A percentile compares a stretch with the other conserved stretches of the same genome.
Evolutionary conservation across 257 asterid genomes (phyloP).

Genomic region (Lantana camara): DNA sequence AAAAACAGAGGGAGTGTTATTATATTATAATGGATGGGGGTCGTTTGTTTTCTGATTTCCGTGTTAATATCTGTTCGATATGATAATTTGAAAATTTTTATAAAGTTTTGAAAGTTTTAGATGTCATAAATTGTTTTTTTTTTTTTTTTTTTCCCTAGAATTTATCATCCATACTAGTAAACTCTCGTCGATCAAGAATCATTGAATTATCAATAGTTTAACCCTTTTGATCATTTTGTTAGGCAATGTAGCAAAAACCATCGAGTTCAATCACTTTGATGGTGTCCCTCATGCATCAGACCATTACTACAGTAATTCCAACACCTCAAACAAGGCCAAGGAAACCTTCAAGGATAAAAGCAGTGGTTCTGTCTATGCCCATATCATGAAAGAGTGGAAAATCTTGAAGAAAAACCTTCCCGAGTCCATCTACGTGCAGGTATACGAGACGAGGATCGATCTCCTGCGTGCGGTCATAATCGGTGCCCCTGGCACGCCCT

Average conservation of each 20-base stretch:
- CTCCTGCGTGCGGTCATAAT: constrained; percentile 67
- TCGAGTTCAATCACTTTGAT: constrained; percentile 43
- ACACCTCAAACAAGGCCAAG: neutral
- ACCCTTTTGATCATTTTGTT: neutral
- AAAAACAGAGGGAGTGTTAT: no score
- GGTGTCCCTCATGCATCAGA: constrained; percentile 40
- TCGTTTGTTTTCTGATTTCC: no score
- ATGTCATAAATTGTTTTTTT: no score
- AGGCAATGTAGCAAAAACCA: neutral
- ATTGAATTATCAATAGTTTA: neutral
- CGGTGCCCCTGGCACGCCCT: constrained; percentile 60
- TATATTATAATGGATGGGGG: no score
- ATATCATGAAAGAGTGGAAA: constrained; percentile 62
- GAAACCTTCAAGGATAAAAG: constrained; percentile 14
- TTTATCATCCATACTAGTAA: no score
- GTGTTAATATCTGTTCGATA: no score
- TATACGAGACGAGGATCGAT: constrained; percentile 54
- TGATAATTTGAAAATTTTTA: no score
- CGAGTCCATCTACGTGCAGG: constrained; percentile 53
- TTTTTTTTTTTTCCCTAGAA: no score
- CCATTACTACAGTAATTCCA: constrained; percentile 30
- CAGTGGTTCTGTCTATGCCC: no score
- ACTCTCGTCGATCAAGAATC: no score
- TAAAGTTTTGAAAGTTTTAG: no score
- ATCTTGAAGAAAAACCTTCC: constrained; percentile 54